Evolutionary conservation across 2,329 filamentous ascomycete species (phyloP), one percentile per base, ranked within the genome.

Genomic region (Aspergillus caelatus): DNA sequence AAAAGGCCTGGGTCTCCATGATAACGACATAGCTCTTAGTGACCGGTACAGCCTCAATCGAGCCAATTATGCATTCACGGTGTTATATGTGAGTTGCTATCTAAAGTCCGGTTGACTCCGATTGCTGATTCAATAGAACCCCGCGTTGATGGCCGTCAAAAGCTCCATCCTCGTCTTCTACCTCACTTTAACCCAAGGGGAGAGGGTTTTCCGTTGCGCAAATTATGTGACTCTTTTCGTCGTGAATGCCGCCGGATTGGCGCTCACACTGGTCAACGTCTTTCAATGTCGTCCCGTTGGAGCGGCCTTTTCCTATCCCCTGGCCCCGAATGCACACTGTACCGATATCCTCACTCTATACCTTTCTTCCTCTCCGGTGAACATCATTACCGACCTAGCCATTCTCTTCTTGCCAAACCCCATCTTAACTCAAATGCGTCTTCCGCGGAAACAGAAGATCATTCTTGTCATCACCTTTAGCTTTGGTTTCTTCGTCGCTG

Each of bases 81-180:
- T 89, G 30, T 78, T 89, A 57, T 88, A 89, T 76, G 81, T 86
- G 74, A 65, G 81, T 78, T 16, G 34, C n/a, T 14, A 11, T n/a
- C 12, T 14, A 9, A 14, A n/a, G 11, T 28, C n/a, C 23, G 23
- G 21, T 41, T 16, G 52, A 34, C n/a, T 39, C 21, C n/a, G 14
- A 28, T 55, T 26, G 32, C 52, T 55, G 52, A 55, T 55, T 28
- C 8, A 34, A 9, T 55, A 94, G 89, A 96, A 97, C 74, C 93
- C 93, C 14, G 90, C 92, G 4, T 83, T 97, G 61, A 96, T 96
- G 92, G 89, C 91, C 3, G 93, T 92, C 57, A 97, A 97, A 79
- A 93, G 92, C 0, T 96, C 93, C n/a, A 92, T 97, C 70, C 84
- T 97, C 62, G 85, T 95, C 59, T 97, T 97, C 78, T 97, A 96